Base-by-base conservation (phyloP, 257 asterid genomes). In the Osmanthus fragrans region DNA sequence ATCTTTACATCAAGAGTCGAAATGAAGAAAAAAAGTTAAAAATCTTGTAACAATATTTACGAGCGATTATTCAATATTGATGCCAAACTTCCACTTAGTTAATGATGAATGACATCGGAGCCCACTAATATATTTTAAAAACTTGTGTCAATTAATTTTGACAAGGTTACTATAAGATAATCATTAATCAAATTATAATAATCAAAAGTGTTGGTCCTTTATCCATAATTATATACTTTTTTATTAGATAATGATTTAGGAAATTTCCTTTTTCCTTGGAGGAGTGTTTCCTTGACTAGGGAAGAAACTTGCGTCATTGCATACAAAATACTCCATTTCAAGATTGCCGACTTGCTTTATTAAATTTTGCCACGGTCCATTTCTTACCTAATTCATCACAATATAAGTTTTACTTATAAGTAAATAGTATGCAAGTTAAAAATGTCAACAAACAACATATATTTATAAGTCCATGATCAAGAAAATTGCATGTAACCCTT, bases 251-350 rank as follows among this genome's bases (percentile, higher is more conserved):
- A 63, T 63, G 32, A 25, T 71, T 18, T 49, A 10, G 73, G 47
- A 71, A 13, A 33, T 81, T 77, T 74, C 54, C 75, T 16, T 32
- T 4, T 3, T n/a, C 40, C 6, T 58, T 67, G 81, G 72, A 72
- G 29, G 4, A 2, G 47, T 27, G 21, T 58, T n/a, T 49, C 12
- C n/a, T 19, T 18, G 49, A 21, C n/a, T 3, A 71, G 1, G 47
- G 21, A 63, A 19, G 19, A 19, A 21, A 23, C 39, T 74, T 34
- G 39, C 83, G 87, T 84, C 85, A 80, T 73, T 84, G 85, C 85
- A 80, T 84, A 80, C 83, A 54, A 68, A 71, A 80, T 45, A 56
- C 34, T 72, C 81, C 81, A 80, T 21, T n/a, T n/a, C 66, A 58
- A n/a, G 3, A n/a, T 9, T 18, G 3, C 66, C 63, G 18, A 51